These are phyloP conservation scores for Hyphopichia homilentoma DNA, from an alignment of 805 yeast genomes.

Conservation along the genomic window DNA sequence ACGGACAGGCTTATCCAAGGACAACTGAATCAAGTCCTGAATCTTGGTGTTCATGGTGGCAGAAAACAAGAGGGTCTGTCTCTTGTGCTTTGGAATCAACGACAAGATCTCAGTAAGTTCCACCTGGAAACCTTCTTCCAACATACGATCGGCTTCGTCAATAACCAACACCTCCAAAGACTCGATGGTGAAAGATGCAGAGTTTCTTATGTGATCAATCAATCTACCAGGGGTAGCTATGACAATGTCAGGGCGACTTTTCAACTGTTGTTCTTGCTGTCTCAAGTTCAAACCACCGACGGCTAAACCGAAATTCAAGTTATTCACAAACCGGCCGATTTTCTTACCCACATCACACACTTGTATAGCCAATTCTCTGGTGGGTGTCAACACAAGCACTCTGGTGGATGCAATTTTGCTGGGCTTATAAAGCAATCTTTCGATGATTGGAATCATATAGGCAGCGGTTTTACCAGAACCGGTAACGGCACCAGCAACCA, in stretches of 20 bases:
- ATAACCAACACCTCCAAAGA: conserved; percentile 87
- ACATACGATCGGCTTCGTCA: conserved; percentile 99
- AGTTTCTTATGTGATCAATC: conserved; percentile 93
- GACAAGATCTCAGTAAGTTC: conserved; percentile 89
- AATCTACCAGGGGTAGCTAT: conserved; percentile 99
- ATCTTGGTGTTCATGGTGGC: conserved; percentile 98
- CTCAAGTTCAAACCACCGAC: conserved; percentile 97
- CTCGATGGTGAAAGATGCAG: conserved; percentile 89
- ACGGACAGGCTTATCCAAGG: conserved; percentile 86
- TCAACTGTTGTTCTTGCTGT: conserved; percentile 92
- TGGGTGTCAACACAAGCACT: conserved; percentile 88
- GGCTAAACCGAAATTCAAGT: conserved; percentile 86
- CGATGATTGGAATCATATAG: conserved; percentile 91
- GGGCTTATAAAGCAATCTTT: conserved; percentile 87
- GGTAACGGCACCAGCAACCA: conserved; percentile 98
- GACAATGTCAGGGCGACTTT: conserved; percentile 90
- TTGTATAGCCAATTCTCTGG: conserved; percentile 97
- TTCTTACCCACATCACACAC: conserved; percentile 90
- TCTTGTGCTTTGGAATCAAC: conserved; percentile 74
- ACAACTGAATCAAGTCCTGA: conserved; percentile 80
- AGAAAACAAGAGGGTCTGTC: conserved; percentile 92
- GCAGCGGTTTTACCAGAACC: conserved; percentile 99
- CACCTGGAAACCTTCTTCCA: conserved; percentile 97
- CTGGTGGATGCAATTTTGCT: conserved; percentile 81
- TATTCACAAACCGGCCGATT: conserved; percentile 70